phyloP scores from a whole-genome alignment of 768 basidiomycete species.

The Suillus clintonianus region DNA sequence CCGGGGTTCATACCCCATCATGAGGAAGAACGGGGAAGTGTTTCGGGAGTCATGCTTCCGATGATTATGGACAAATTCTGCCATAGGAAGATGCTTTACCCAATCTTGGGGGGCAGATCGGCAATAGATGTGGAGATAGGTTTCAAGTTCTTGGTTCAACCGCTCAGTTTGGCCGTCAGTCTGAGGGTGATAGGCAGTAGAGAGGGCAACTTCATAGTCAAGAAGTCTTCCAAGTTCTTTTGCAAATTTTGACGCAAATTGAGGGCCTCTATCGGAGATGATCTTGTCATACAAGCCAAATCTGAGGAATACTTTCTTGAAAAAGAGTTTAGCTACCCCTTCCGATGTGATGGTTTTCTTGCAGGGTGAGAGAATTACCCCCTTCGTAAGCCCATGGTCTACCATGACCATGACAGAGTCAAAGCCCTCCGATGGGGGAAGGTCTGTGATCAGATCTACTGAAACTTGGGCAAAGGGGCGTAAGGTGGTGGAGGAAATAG shows the following conservation, averaged over 20 bases:
- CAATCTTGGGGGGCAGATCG: constrained; percentile 2
- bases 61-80: constrained; percentile 11
- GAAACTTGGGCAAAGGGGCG: no score
- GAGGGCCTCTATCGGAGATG: constrained; percentile 11
- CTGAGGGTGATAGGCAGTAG: constrained; percentile 43
- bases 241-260: constrained; percentile 24
- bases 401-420: no score
- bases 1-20: neutral
- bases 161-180: constrained; percentile 41
- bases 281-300: constrained; percentile 5
- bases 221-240: constrained; percentile 18
- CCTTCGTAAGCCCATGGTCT: no score
- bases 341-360: constrained; percentile 11
- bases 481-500: no score
- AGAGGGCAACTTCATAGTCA: constrained; percentile 27
- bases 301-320: neutral
- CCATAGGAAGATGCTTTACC: constrained; percentile 17
- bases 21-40: neutral
- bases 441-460: no score
- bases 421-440: no score
- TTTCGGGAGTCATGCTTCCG: neutral
- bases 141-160: neutral
- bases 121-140: neutral
- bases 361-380: no score
- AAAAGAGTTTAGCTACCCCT: constrained; percentile 15